phyloP scores from a whole-genome alignment of 257 asterid species.

The Linaria vulgaris region DNA sequence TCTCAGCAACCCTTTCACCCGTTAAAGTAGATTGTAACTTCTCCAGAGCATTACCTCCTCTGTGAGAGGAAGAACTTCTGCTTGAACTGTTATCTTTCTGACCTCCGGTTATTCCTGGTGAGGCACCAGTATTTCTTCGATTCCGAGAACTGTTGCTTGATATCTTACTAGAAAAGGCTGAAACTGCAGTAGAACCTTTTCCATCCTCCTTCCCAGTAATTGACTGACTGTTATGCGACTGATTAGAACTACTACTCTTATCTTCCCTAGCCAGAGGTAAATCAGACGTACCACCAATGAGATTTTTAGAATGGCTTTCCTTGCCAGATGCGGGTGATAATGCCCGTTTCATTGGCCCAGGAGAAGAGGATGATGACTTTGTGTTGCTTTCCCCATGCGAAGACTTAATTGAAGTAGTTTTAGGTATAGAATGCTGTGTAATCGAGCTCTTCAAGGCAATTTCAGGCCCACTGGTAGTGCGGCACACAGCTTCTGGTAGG shows the following conservation, averaged over 20 bases:
- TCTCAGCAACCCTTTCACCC: constrained; percentile 52
- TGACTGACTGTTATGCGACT: constrained; percentile 59
- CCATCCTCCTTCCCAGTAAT: constrained; percentile 60
- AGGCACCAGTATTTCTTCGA: constrained; percentile 44
- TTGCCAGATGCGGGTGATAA: constrained; percentile 52
- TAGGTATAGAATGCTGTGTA: constrained; percentile 53
- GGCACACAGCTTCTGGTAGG: constrained; percentile 57
- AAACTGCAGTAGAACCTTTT: constrained; percentile 52
- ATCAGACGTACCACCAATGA: constrained; percentile 49
- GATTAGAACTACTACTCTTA: constrained; percentile 76
- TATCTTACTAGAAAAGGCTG: constrained; percentile 46
- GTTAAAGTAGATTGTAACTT: constrained; percentile 46
- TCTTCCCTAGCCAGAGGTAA: constrained; percentile 61
- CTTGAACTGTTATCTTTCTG: constrained; percentile 56
- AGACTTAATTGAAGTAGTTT: constrained; percentile 47
- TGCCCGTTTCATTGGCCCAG: constrained; percentile 52
- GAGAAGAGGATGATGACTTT: constrained; percentile 67
- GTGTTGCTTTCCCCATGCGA: constrained; percentile 58
- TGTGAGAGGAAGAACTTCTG: constrained; percentile 45
- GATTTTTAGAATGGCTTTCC: constrained; percentile 50
- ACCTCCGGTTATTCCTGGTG: constrained; percentile 44
- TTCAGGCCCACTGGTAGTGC: constrained; percentile 59
- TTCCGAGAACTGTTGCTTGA: constrained; percentile 50
- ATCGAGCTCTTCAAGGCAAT: constrained; percentile 54
- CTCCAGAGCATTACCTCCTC: constrained; percentile 41